phyloP scores from a whole-genome alignment of 495 filamentous ascomycete species.

The Apodospora peruviana region DNA sequence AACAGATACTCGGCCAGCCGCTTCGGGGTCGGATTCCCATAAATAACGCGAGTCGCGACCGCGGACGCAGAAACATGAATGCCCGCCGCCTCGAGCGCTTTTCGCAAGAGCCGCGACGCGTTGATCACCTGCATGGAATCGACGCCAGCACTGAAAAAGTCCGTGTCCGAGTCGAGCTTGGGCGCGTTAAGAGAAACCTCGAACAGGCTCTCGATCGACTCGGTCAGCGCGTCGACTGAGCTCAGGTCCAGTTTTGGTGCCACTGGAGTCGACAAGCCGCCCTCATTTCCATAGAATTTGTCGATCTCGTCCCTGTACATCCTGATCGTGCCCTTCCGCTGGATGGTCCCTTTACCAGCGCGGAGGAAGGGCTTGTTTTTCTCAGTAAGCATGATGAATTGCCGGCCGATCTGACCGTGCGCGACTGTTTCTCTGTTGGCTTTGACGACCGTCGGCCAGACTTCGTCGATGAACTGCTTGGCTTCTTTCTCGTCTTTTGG shows the following conservation, averaged over 20 bases:
- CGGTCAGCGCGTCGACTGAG: slow-evolving; percentile 21
- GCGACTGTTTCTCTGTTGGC: slow-evolving; percentile 44
- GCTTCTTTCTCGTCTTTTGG: slow-evolving; percentile 22
- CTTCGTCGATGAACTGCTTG: slow-evolving; percentile 26
- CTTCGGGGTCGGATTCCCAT: slow-evolving; percentile 31
- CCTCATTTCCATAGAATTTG: slow-evolving; percentile 34
- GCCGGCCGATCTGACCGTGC: slow-evolving; percentile 37
- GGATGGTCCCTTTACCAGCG: slow-evolving; percentile 53
- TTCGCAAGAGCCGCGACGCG: slow-evolving; percentile 30
- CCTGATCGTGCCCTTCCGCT: slow-evolving; percentile 39
- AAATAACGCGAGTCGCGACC: slow-evolving; percentile 33
- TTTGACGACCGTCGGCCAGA: slow-evolving; percentile 37
- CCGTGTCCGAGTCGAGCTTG: slow-evolving; percentile 29
- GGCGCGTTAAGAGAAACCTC: slow-evolving; percentile 19
- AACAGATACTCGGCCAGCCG: slow-evolving; percentile 29
- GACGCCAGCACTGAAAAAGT: slow-evolving; percentile 40
- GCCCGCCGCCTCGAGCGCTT: slow-evolving; percentile 25
- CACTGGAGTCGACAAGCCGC: slow-evolving; percentile 10
- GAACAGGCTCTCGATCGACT: slow-evolving; percentile 33
- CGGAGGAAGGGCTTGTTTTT: slow-evolving; percentile 47
- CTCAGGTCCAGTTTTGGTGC: slow-evolving; percentile 24
- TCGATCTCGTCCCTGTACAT: slow-evolving; percentile 52
- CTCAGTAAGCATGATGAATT: slow-evolving; percentile 36
- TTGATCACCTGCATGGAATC: slow-evolving; percentile 49
- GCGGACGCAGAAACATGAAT: slow-evolving; percentile 21